phyloP scores from a whole-genome alignment of 1,284 basidiomycete genomes.

The Ceratobasidium sp. region DNA sequence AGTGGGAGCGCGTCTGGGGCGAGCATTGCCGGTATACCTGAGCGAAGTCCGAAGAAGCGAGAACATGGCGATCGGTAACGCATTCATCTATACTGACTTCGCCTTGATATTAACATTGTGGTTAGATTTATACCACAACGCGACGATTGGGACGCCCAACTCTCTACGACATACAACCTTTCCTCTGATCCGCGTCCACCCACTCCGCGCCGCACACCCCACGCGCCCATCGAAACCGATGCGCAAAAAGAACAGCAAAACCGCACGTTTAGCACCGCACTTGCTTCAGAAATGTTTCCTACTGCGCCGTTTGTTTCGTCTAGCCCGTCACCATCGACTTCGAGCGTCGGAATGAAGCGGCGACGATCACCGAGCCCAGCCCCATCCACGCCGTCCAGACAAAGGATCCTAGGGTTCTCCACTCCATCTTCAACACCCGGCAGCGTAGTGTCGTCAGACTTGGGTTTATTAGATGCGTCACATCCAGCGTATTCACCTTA shows the following conservation, averaged over 20 bases:
- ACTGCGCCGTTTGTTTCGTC: conserved; percentile 35
- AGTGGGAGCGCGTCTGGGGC: conserved; percentile 30
- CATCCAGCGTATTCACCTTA: conserved; percentile 41
- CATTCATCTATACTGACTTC: neutral
- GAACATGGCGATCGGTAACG: conserved; percentile 40
- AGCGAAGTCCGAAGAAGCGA: conserved; percentile 35
- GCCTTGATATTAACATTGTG: neutral
- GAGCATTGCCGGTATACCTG: conserved; percentile 32
- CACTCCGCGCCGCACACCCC: conserved; percentile 28
- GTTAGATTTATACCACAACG: conserved; percentile 35
- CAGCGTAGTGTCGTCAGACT: conserved; percentile 35
- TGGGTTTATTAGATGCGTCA: conserved; percentile 34
- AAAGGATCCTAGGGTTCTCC: conserved; percentile 76
- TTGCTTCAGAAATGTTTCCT: conserved; percentile 49
- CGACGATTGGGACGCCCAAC: conserved; percentile 39
- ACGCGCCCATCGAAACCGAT: conserved; percentile 28
- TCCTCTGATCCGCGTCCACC: conserved; percentile 40
- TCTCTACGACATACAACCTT: conserved; percentile 36
- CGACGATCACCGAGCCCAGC: conserved; percentile 32
- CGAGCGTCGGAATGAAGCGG: conserved; percentile 35
- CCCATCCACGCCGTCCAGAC: conserved; percentile 69
- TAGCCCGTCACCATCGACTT: conserved; percentile 41
- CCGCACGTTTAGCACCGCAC: conserved; percentile 46
- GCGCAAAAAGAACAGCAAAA: conserved; percentile 46
- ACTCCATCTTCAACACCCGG: conserved; percentile 65